phyloP scores from a whole-genome alignment of 805 yeast species.

The Candida dajiaensis region DNA sequence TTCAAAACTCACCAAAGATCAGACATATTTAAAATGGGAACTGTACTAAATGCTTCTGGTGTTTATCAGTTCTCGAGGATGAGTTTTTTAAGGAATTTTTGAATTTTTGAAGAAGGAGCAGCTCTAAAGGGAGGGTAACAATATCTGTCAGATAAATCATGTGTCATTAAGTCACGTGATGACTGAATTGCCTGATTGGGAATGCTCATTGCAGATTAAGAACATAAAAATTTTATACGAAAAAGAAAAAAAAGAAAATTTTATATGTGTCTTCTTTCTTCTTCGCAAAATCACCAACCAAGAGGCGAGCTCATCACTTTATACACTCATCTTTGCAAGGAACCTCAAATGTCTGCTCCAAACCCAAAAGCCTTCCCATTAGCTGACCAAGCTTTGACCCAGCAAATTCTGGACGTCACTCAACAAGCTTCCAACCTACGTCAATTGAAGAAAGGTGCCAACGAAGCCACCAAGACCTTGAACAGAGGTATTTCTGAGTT shows the following conservation, averaged over 20 bases:
- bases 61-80: constrained; percentile 2
- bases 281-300: not conserved
- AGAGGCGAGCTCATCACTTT: constrained; percentile 26
- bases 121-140: not conserved
- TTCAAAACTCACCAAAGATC: not conserved
- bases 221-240: not conserved
- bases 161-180: not conserved
- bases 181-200: not conserved
- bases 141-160: not conserved
- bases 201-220: not conserved
- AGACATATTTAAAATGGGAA: not conserved
- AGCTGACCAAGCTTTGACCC: constrained; percentile 92
- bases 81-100: not conserved
- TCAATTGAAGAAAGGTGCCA: constrained; percentile 99
- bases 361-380: constrained; percentile 99
- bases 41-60: not conserved
- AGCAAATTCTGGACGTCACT: constrained; percentile 94
- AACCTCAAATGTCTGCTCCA: constrained; percentile 72
- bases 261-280: not conserved
- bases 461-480: constrained; percentile 98
- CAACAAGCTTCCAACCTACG: constrained; percentile 97
- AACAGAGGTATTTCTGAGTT: constrained; percentile 99
- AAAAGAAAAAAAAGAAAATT: not conserved
- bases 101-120: not conserved
- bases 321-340: constrained; percentile 30